Conservation (phyloP, 2,329 filamentous ascomycete genomes). For the Clonostachys chloroleuca region DNA sequence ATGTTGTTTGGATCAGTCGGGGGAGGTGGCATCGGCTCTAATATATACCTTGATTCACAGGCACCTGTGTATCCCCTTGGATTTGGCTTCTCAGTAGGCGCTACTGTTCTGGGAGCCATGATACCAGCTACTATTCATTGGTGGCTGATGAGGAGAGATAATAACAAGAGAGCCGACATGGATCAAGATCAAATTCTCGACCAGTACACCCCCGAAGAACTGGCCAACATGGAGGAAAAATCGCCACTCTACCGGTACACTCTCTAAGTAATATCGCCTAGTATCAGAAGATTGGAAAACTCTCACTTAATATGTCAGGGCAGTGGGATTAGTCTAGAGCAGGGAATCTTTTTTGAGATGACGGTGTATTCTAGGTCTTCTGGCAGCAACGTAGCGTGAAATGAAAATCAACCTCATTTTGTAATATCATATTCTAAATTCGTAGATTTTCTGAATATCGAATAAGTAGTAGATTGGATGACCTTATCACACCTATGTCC, state of each 20-base stretch:
- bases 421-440: too few species aligned
- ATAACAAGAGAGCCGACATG: constrained; percentile 6
- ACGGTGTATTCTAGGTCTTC: too few species aligned
- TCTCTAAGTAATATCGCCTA: background rate
- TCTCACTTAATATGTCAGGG: too few species aligned
- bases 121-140: constrained; percentile 6
- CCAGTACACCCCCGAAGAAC: background rate
- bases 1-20: background rate
- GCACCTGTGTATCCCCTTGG: constrained; percentile 5
- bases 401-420: too few species aligned
- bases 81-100: background rate
- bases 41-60: constrained; percentile 4
- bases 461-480: too few species aligned
- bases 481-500: too few species aligned
- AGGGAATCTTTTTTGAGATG: too few species aligned
- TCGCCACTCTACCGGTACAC: constrained; percentile 8
- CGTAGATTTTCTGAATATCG: too few species aligned
- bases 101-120: background rate
- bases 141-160: constrained; percentile 5
- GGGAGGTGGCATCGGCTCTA: constrained; percentile 4
- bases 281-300: too few species aligned
- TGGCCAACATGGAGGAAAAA: constrained; percentile 8
- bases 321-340: too few species aligned
- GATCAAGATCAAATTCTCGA: constrained; percentile 1
- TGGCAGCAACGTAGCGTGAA: too few species aligned